Percentiles rank a stretch among this genome's conserved stretches.
Conservation (phyloP, 441 rosid species). For the Rhodomyrtus psidioides region DNA sequence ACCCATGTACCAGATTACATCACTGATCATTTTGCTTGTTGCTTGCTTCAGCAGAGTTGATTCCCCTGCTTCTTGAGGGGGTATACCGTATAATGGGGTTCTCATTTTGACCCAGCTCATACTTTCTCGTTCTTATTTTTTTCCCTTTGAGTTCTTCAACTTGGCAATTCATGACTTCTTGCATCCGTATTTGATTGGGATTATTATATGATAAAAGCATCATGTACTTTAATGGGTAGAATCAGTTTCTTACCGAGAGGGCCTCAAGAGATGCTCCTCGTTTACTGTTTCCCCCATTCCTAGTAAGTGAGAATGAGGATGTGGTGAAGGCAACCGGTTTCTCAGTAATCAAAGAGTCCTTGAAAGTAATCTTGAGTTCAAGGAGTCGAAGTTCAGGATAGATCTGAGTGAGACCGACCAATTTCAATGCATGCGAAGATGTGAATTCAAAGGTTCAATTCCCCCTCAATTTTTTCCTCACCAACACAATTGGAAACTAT, state of each 20-base stretch:
- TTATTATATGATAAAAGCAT: not conserved
- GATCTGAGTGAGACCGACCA: not conserved
- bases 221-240: not conserved
- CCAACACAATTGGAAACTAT: not conserved
- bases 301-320: not conserved
- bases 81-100: not conserved
- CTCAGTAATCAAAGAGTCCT: not conserved
- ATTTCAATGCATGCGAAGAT: not conserved
- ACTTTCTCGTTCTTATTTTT: not conserved
- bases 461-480: not conserved
- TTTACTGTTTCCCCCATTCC: not conserved
- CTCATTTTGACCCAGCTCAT: not conserved
- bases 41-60: not conserved
- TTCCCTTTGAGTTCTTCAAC: not conserved
- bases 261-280: not conserved
- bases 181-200: not conserved
- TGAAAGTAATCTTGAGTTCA: not conserved
- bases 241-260: not conserved
- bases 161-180: not conserved
- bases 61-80: not conserved
- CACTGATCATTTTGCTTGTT: not conserved
- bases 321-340: not conserved
- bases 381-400: not conserved
- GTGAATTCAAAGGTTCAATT: not conserved
- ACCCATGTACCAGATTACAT: not conserved